A percentile compares a stretch with the other conserved stretches of the same genome.
Conservation (phyloP, 2,329 filamentous ascomycete genomes). For the Didymella segeticola region DNA sequence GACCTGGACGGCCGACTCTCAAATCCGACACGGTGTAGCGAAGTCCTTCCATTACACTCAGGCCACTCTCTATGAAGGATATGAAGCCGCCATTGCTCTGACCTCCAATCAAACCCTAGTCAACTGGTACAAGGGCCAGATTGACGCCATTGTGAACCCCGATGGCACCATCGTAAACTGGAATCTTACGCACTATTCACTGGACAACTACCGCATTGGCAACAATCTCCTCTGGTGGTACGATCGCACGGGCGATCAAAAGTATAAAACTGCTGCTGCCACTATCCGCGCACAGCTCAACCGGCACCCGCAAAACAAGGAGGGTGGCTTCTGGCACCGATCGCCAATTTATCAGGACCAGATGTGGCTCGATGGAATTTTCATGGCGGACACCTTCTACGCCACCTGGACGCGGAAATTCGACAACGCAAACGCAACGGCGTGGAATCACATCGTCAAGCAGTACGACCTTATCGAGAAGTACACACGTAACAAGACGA, state of each 20-base stretch:
- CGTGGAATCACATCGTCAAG: conserved; percentile 47
- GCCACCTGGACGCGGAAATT: conserved; percentile 40
- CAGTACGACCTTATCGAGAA: conserved; percentile 31
- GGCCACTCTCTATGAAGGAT: conserved; percentile 48
- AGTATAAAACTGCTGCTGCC: conserved; percentile 56
- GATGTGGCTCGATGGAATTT: conserved; percentile 63
- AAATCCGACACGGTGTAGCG: conserved; percentile 4
- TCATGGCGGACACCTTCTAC: conserved; percentile 41
- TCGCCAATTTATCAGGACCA: conserved; percentile 54
- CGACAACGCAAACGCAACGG: conserved; percentile 37
- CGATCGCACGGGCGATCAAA: conserved; percentile 41
- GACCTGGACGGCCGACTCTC: conserved; percentile 5
- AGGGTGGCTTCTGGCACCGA: conserved; percentile 61
- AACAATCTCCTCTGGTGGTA: conserved; percentile 56
- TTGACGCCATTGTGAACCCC: conserved; percentile 51
- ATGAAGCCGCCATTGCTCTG: conserved; percentile 53
- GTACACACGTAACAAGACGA: conserved; percentile 25
- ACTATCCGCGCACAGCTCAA: conserved; percentile 54
- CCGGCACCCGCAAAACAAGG: conserved; percentile 54
- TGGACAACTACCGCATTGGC: conserved; percentile 58
- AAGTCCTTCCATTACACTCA: conserved; percentile 10
- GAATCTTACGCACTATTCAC: conserved; percentile 54
- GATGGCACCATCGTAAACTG: conserved; percentile 56
- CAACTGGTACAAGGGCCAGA: conserved; percentile 51
- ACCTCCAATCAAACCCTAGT: conserved; percentile 52